Conservation (phyloP, 2,329 filamentous ascomycete genomes). For the Tympanopsis confertula region DNA sequence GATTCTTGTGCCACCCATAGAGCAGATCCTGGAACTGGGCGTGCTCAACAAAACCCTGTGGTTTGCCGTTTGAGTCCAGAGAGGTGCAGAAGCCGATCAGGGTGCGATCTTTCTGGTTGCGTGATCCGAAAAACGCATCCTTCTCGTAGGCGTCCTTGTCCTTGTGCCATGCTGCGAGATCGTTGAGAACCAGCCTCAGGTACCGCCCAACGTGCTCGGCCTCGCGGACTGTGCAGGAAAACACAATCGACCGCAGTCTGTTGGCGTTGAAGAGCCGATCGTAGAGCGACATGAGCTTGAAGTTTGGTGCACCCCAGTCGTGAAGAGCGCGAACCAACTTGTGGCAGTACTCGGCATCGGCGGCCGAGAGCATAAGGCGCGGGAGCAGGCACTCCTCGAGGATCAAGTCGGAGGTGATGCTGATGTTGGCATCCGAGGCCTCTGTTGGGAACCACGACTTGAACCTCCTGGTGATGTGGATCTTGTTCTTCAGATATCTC, state of each 20-base stretch:
- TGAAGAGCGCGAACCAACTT: constrained; percentile 81
- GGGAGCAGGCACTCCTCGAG: constrained; percentile 91
- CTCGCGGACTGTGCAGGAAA: constrained; percentile 80
- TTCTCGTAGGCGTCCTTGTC: constrained; percentile 68
- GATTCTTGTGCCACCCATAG: constrained; percentile 79
- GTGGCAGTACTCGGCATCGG: constrained; percentile 82
- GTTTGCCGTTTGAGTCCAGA: constrained; percentile 59
- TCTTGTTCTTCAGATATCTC: constrained; percentile 53
- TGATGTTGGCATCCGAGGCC: constrained; percentile 48
- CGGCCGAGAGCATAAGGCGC: constrained; percentile 68
- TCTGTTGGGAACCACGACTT: constrained; percentile 59
- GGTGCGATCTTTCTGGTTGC: constrained; percentile 17
- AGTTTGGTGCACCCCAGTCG: constrained; percentile 70
- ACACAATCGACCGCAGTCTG: constrained; percentile 70
- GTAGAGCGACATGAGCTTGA: constrained; percentile 74
- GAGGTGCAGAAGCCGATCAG: constrained; percentile 70
- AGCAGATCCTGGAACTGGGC: constrained; percentile 76
- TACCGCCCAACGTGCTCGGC: constrained; percentile 90
- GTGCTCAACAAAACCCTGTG: constrained; percentile 64
- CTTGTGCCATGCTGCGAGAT: constrained; percentile 74
- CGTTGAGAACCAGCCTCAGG: constrained; percentile 67
- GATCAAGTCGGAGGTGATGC: constrained; percentile 61
- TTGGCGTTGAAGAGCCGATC: constrained; percentile 77
- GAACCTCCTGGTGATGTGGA: constrained; percentile 65
- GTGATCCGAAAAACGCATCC: constrained; percentile 57